Conservation (phyloP, 805 yeast species). For the Myxozyma nipponensis region DNA sequence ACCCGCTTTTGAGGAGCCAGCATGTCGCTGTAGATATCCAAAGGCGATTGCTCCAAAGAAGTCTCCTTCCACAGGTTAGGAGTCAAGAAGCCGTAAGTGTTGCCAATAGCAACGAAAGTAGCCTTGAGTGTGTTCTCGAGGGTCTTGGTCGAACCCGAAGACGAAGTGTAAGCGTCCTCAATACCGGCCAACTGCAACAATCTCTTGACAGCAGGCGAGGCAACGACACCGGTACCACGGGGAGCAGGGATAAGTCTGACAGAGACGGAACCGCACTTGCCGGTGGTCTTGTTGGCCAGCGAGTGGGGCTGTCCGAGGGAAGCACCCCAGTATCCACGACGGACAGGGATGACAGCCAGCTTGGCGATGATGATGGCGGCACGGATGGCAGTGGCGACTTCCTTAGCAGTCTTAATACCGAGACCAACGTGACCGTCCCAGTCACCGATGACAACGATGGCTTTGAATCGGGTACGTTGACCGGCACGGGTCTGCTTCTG, state of each 20-base stretch:
- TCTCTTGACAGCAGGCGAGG: slow-evolving; percentile 99
- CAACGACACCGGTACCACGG: slow-evolving; percentile 99
- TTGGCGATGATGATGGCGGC: slow-evolving; percentile 99
- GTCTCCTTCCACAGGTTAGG: slow-evolving; percentile 96
- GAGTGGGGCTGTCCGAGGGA: slow-evolving; percentile 99
- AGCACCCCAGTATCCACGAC: slow-evolving; percentile 99
- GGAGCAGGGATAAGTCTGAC: slow-evolving; percentile 99
- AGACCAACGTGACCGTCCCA: slow-evolving; percentile 99
- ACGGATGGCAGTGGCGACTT: slow-evolving; percentile 99
- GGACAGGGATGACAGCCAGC: slow-evolving; percentile 97
- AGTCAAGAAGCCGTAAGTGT: slow-evolving; percentile 99
- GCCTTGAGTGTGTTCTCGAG: slow-evolving; percentile 99
- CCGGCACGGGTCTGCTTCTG: slow-evolving; percentile 99
- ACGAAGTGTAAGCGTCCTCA: slow-evolving; percentile 98
- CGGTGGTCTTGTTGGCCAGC: slow-evolving; percentile 94
- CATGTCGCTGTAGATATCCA: slow-evolving; percentile 68
- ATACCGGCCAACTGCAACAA: slow-evolving; percentile 99
- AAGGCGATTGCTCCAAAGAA: slow-evolving; percentile 84
- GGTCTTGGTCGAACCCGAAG: slow-evolving; percentile 99
- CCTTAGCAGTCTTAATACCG: slow-evolving; percentile 99
- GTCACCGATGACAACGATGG: slow-evolving; percentile 99
- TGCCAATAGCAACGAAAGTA: slow-evolving; percentile 92
- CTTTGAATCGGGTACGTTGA: slow-evolving; percentile 99
- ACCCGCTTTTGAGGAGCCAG: slow-evolving; percentile 27
- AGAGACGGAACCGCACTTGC: slow-evolving; percentile 99